Evolutionary conservation across 2,329 filamentous ascomycete species (phyloP).

Genomic region (Fonsecaea nubica): DNA sequence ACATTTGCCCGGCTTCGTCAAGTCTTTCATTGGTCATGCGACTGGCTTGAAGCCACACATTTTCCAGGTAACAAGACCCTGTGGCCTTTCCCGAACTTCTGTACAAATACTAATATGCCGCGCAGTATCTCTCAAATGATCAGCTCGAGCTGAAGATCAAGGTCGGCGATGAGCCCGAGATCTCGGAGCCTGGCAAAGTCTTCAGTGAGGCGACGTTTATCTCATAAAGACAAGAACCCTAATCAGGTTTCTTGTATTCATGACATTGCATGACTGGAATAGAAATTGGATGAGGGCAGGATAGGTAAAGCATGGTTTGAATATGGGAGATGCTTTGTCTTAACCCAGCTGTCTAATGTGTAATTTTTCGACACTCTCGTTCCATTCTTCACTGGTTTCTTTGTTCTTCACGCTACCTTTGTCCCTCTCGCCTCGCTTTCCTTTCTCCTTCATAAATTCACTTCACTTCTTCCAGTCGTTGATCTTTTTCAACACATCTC

Average conservation of each 20-base stretch:
- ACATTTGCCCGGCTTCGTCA: slow-evolving; percentile 93
- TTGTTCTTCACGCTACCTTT: slow-evolving; percentile 1
- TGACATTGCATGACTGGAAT: slow-evolving; percentile 26
- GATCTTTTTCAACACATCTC: neutral
- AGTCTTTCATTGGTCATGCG: slow-evolving; percentile 86
- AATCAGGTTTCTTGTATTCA: slow-evolving; percentile 9
- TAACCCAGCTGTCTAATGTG: slow-evolving; percentile 37
- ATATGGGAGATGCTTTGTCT: slow-evolving; percentile 32
- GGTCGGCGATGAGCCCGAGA: slow-evolving; percentile 79
- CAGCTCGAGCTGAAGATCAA: slow-evolving; percentile 80
- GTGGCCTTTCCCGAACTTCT: neutral
- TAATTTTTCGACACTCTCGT: slow-evolving; percentile 31
- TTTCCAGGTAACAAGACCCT: slow-evolving; percentile 73
- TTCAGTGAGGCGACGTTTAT: slow-evolving; percentile 98
- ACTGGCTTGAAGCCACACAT: slow-evolving; percentile 97
- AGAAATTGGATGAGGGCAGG: slow-evolving; percentile 29
- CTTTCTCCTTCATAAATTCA: slow-evolving; percentile 12
- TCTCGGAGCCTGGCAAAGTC: slow-evolving; percentile 76
- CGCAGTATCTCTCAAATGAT: slow-evolving; percentile 72
- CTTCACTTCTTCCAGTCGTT: slow-evolving; percentile 2
- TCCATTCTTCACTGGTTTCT: slow-evolving; percentile 1
- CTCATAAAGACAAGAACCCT: slow-evolving; percentile 57
- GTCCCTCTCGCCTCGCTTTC: neutral
- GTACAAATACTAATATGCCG: neutral
- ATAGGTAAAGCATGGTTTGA: slow-evolving; percentile 43